These are phyloP conservation scores for Plasmodium gaboni DNA, from an alignment of 169 alveolate species.

Conservation along the genomic window DNA sequence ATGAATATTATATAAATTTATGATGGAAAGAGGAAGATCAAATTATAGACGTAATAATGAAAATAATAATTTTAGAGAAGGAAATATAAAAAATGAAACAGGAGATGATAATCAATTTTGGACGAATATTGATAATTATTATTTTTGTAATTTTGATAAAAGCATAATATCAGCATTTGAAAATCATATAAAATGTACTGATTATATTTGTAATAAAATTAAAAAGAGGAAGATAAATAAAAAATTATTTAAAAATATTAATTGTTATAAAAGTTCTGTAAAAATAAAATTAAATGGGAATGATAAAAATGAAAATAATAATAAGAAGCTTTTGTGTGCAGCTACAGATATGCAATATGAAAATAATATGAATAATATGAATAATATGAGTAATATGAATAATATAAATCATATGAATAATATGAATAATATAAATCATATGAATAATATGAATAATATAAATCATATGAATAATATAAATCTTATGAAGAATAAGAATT, in stretches of 20 bases:
- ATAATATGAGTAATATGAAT: too few relatives aligned
- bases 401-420: too few relatives aligned
- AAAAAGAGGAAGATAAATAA: slow-evolving; percentile 65
- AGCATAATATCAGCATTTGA: slow-evolving; percentile 67
- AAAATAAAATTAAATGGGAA: slow-evolving; percentile 62
- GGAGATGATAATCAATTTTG: slow-evolving; percentile 65
- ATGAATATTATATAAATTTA: slow-evolving; percentile 18
- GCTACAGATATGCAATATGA: too few relatives aligned
- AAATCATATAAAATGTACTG: slow-evolving; percentile 69
- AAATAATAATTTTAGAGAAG: slow-evolving; percentile 33
- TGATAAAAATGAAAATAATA: slow-evolving; percentile 18
- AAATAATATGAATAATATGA: too few relatives aligned
- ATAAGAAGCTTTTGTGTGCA: background rate
- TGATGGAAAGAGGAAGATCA: slow-evolving; percentile 67
- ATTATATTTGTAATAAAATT: slow-evolving; percentile 66
- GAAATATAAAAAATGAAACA: slow-evolving; percentile 51
- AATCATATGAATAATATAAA: too few relatives aligned
- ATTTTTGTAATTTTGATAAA: slow-evolving; percentile 68
- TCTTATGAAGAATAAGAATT: background rate
- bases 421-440: too few relatives aligned
- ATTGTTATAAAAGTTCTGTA: slow-evolving; percentile 48
- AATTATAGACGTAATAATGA: slow-evolving; percentile 64
- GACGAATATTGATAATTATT: slow-evolving; percentile 64
- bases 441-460: too few relatives aligned
- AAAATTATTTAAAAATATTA: slow-evolving; percentile 41